phyloP scores from a whole-genome alignment of 345 rosid genomes.

The Litchi chinensis region DNA sequence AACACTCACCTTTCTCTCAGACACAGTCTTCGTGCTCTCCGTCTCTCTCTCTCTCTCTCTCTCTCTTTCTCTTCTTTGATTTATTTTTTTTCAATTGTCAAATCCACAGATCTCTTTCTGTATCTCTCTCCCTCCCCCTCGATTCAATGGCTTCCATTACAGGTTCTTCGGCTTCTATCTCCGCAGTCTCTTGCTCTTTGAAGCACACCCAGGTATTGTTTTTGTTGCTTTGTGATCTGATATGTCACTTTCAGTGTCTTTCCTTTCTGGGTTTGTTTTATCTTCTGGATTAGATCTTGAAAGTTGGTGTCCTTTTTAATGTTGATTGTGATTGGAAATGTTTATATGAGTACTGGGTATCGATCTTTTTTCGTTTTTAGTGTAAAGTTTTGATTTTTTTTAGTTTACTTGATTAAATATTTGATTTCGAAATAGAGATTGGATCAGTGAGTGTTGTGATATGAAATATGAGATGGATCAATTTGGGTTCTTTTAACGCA shows the following conservation, averaged over 20 bases:
- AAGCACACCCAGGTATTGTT: slow-evolving; percentile 29
- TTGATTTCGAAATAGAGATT: background rate
- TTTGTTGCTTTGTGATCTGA: background rate
- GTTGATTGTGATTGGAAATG: background rate
- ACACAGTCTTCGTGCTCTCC: slow-evolving; percentile 29
- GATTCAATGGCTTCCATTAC: slow-evolving; percentile 43
- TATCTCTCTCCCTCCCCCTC: too few species aligned
- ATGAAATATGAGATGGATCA: background rate
- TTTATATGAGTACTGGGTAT: background rate
- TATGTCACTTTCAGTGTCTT: background rate
- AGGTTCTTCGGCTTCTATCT: slow-evolving; percentile 27
- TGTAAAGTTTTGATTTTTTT: background rate
- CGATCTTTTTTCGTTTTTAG: background rate
- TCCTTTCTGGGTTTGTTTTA: background rate
- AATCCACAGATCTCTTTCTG: slow-evolving; percentile 23
- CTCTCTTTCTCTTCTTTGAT: background rate
- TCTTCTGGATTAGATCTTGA: background rate
- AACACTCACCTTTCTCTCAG: background rate
- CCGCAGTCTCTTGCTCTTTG: slow-evolving; percentile 32
- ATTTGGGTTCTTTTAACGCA: background rate
- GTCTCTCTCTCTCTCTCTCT: slow-evolving; percentile 20
- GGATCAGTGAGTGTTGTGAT: background rate
- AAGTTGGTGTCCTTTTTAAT: background rate
- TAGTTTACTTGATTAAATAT: background rate
- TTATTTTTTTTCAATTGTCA: background rate